A percentile compares a stretch with the other conserved stretches of the same genome.
Conservation (phyloP, 2,329 filamentous ascomycete genomes). For the Pezicula neosporulosa region DNA sequence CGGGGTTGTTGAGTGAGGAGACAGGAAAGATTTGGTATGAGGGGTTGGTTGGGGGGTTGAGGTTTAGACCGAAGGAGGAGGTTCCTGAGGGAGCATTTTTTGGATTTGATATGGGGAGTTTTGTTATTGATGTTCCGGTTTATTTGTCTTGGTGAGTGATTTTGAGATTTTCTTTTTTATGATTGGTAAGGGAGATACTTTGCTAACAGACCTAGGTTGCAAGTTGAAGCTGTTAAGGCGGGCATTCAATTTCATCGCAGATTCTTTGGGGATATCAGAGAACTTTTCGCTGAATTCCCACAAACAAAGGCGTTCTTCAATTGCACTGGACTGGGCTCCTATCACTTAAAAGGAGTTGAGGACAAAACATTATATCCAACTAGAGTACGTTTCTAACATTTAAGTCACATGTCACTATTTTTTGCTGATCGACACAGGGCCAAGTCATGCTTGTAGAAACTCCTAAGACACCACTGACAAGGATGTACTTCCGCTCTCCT, state of each 20-base stretch:
- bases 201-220: constrained; percentile 66
- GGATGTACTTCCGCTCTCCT: constrained; percentile 40
- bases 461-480: constrained; percentile 30
- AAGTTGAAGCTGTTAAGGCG: constrained; percentile 15
- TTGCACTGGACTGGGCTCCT: constrained; percentile 24
- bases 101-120: constrained; percentile 65
- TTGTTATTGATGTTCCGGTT: constrained; percentile 17
- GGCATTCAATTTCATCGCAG: constrained; percentile 14
- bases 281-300: constrained; percentile 9
- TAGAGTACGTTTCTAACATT: constrained; percentile 2
- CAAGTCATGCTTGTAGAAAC: constrained; percentile 33
- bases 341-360: constrained; percentile 20
- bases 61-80: constrained; percentile 44
- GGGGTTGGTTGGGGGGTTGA: constrained; percentile 49
- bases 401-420: not conserved
- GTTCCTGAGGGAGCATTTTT: constrained; percentile 60
- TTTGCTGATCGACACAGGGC: constrained; percentile 12
- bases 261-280: constrained; percentile 10
- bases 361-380: constrained; percentile 27
- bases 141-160: constrained; percentile 36
- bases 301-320: constrained; percentile 16
- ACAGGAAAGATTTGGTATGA: constrained; percentile 25
- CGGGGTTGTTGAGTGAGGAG: constrained; percentile 12
- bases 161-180: constrained; percentile 51
- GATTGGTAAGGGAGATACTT: constrained; percentile 33